Evolutionary conservation across 176 grass and related monocot genomes (phyloP), one percentile per base, ranked within the genome.

Genomic region (Oryza glaberrima): DNA sequence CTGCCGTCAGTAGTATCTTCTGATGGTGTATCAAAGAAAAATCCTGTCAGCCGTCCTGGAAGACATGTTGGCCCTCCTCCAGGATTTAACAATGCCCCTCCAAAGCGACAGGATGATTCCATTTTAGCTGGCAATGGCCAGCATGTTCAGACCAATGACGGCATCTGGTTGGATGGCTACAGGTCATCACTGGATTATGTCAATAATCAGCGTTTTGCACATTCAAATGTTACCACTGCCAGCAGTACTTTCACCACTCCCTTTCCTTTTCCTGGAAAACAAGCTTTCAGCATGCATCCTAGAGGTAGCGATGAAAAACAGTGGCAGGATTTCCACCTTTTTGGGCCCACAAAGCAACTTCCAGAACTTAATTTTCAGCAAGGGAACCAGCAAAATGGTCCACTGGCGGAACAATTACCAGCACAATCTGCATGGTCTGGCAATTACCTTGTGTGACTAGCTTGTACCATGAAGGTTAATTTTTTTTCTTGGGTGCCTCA

Each of bases 321-420:
- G 73, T 95, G 93, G 93, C 83, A 90, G 43, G 94, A 94, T 92
- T 90, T 97, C 77, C 87, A 92, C 66, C 91, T 86, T 76, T 94
- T 94, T 85, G 91, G 93, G 54, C 89, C 91, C 46, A 19, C 75
- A 40, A 91, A 88, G 66, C 32, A 73, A 75, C 46, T 34, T 52
- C 46, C 14, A 79, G 43, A 88, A 84, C 78, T 78, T 78, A 54
- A 73, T 76, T 67, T 77, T 74, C 88, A 83, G 65, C 81, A 86
- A 79, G 81, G 38, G 43, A 89, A 85, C 91, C 87, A 86, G 58
- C 84, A 85, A 75, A 78, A 81, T 40, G 80, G 68, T 65, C 79
- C 81, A 70, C 70, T 86, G 76, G 84, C 72, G 47, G 90, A 95
- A 79, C 90, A 84, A 49, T 70, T 85, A 69, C 46, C 84, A 69